Percentiles rank a stretch among this genome's conserved stretches.
phyloP scores from a whole-genome alignment of 2,329 filamentous ascomycete genomes.

The Colletotrichum sp. region DNA sequence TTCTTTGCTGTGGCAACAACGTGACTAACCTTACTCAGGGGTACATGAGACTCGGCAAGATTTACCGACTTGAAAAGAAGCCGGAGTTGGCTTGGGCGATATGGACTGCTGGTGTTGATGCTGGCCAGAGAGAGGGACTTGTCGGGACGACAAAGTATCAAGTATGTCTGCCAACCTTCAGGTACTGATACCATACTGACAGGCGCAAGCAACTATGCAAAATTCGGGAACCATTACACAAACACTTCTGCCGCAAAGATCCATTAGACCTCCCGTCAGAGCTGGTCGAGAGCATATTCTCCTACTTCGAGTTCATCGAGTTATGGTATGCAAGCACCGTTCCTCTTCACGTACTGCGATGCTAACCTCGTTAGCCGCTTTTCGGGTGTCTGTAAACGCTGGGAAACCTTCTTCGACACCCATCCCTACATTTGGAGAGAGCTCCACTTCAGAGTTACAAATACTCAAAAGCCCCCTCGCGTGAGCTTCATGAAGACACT shows the following conservation, averaged over 20 bases:
- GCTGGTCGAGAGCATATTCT: slow-evolving; percentile 40
- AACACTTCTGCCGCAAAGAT: slow-evolving; percentile 36
- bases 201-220: slow-evolving; percentile 35
- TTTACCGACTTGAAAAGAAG: slow-evolving; percentile 41
- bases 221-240: slow-evolving; percentile 38
- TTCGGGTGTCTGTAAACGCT: slow-evolving; percentile 19
- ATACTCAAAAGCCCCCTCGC: neutral
- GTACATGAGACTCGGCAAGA: slow-evolving; percentile 46
- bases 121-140: slow-evolving; percentile 30
- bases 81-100: slow-evolving; percentile 43
- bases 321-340: slow-evolving; percentile 5
- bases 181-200: neutral
- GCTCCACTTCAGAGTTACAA: slow-evolving; percentile 6
- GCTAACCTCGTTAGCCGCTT: neutral
- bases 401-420: slow-evolving; percentile 17
- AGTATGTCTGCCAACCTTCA: slow-evolving; percentile 24
- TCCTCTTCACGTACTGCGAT: neutral
- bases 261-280: slow-evolving; percentile 41
- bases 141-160: slow-evolving; percentile 36
- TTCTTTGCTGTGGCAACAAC: neutral
- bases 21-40: slow-evolving; percentile 33
- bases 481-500: slow-evolving; percentile 13
- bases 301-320: slow-evolving; percentile 34
- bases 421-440: slow-evolving; percentile 21
- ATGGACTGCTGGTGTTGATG: slow-evolving; percentile 43